phyloP scores from a whole-genome alignment of 2,329 filamentous ascomycete species.

The Cladobotryum protrusum region DNA sequence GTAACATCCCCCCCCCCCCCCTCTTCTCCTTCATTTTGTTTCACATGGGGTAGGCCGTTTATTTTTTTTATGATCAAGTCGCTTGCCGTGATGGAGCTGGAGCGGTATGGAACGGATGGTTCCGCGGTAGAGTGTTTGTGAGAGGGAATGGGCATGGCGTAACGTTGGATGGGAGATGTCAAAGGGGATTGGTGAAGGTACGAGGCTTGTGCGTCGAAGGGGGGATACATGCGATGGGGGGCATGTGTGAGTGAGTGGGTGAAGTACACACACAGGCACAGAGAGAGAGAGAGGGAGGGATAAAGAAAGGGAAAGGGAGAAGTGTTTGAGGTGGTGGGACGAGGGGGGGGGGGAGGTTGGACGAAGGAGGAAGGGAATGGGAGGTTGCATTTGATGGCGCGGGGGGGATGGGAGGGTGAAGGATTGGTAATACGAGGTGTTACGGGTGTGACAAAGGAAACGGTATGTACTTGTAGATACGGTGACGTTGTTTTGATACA shows the following conservation, averaged over 20 bases:
- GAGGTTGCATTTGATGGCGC: constrained; percentile 9
- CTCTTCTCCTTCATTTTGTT: constrained; percentile 6
- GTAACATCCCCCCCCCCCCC: background rate
- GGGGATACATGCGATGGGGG: background rate
- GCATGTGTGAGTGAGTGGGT: too few species aligned
- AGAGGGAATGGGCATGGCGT: background rate
- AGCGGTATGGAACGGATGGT: background rate
- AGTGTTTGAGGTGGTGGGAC: background rate
- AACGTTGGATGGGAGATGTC: constrained; percentile 1
- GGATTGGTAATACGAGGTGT: constrained; percentile 3
- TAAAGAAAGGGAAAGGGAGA: background rate
- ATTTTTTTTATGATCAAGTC: constrained; percentile 10
- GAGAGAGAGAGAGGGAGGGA: background rate
- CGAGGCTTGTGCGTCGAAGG: constrained; percentile 4
- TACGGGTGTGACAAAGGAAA: constrained; percentile 1
- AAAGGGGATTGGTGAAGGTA: constrained; percentile 1
- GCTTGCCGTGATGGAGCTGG: constrained; percentile 5
- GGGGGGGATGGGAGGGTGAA: background rate
- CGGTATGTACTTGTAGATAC: background rate
- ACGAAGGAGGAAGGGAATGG: background rate
- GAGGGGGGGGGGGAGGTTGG: background rate
- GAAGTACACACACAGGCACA: background rate
- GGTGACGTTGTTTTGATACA: background rate
- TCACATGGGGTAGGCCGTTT: constrained; percentile 8
- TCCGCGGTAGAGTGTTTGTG: background rate